A percentile compares a stretch with the other conserved stretches of the same genome.
These are phyloP conservation scores for Arthrobotrys conoides DNA, from an alignment of 2,329 filamentous ascomycete genomes.

Conservation along the genomic window DNA sequence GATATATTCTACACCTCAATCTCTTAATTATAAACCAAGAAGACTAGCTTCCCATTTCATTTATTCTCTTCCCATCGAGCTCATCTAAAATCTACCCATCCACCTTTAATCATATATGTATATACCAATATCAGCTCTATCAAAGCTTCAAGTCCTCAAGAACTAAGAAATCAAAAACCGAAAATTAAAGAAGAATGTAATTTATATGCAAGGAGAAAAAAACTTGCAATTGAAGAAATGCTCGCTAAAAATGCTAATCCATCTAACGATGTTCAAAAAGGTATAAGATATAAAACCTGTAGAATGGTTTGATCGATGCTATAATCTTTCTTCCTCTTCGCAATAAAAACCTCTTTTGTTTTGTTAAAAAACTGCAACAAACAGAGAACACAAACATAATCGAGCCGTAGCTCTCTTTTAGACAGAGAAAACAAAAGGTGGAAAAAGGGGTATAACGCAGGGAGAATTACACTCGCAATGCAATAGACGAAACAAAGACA, in stretches of 20 bases:
- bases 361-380: not conserved
- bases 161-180: not conserved
- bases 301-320: not conserved
- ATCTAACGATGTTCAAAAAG: not conserved
- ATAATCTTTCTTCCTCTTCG: not conserved
- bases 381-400: not conserved
- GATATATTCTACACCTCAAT: too few species aligned
- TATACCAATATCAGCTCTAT: not conserved
- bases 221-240: not conserved
- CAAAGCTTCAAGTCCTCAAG: too few species aligned
- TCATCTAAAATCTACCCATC: too few species aligned
- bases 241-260: constrained; percentile 48
- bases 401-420: not conserved
- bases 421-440: not conserved
- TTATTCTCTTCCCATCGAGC: not conserved
- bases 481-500: not conserved
- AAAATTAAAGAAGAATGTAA: constrained; percentile 13
- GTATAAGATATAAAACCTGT: too few species aligned
- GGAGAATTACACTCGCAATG: constrained; percentile 23
- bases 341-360: not conserved
- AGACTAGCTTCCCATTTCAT: constrained; percentile 13
- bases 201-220: not conserved
- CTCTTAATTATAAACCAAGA: not conserved
- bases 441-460: constrained; percentile 20
- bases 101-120: too few species aligned